Evolutionary conservation across 441 rosid species (phyloP).

Genomic region (Adansonia gregorii): DNA sequence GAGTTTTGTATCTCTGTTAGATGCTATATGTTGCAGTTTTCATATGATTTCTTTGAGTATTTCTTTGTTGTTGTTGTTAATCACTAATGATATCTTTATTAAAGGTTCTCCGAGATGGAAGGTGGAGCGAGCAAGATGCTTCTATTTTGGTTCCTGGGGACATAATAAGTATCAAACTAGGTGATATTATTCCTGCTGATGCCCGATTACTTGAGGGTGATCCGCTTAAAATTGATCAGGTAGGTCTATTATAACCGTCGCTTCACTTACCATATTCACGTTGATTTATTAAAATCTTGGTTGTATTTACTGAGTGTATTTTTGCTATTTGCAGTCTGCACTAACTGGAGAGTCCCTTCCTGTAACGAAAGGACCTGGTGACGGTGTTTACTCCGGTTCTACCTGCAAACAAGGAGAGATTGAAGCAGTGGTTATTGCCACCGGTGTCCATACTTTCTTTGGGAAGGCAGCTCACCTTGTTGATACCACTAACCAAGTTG

Average conservation of each 20-base stretch:
- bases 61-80: constrained; percentile 6
- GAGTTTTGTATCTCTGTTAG: constrained; percentile 1
- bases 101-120: constrained; percentile 92
- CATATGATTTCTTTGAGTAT: background rate
- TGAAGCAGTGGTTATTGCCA: constrained; percentile 92
- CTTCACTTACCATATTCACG: constrained; percentile 19
- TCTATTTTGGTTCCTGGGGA: constrained; percentile 89
- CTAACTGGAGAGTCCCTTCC: constrained; percentile 98
- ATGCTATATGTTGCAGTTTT: background rate
- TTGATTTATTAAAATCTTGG: constrained; percentile 13
- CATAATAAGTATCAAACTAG: constrained; percentile 81
- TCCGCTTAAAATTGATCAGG: constrained; percentile 94
- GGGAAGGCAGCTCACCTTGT: constrained; percentile 98
- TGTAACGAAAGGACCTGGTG: constrained; percentile 92
- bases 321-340: constrained; percentile 62
- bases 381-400: constrained; percentile 94
- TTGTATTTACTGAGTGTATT: constrained; percentile 18
- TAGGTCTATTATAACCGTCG: constrained; percentile 26
- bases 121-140: constrained; percentile 91
- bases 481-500: constrained; percentile 94
- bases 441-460: constrained; percentile 42
- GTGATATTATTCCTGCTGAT: constrained; percentile 94
- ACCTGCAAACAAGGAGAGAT: constrained; percentile 97
- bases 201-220: constrained; percentile 92
- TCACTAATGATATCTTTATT: constrained; percentile 30